These are phyloP conservation scores for Setaria viridis DNA, from an alignment of 202 grass and related monocot species.

Conservation along the genomic window DNA sequence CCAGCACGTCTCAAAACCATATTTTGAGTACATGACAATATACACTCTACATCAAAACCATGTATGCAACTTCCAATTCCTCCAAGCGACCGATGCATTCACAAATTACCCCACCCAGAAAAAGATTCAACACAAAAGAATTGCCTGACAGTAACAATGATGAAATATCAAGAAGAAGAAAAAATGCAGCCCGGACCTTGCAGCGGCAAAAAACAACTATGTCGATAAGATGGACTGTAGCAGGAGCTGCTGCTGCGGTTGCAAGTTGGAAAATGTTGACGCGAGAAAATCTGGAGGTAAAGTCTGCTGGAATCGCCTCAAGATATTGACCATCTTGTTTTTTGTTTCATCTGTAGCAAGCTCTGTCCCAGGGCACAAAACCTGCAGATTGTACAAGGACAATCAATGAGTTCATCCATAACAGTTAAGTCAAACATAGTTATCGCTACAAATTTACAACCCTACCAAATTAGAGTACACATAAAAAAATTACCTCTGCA, in stretches of 20 bases:
- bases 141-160: slow-evolving; percentile 53
- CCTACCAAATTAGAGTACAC: not conserved
- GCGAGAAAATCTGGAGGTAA: slow-evolving; percentile 82
- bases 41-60: slow-evolving; percentile 69
- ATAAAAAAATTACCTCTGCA: slow-evolving; percentile 67
- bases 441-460: not conserved
- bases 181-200: slow-evolving; percentile 39
- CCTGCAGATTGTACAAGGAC: slow-evolving; percentile 43
- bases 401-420: slow-evolving; percentile 3
- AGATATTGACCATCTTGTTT: slow-evolving; percentile 64
- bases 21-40: slow-evolving; percentile 64
- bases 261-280: slow-evolving; percentile 75
- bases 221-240: slow-evolving; percentile 83
- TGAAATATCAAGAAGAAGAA: slow-evolving; percentile 42
- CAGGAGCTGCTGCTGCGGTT: slow-evolving; percentile 86
- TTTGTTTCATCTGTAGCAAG: slow-evolving; percentile 80
- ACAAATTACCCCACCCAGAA: slow-evolving; percentile 62
- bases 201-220: slow-evolving; percentile 44
- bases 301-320: slow-evolving; percentile 83
- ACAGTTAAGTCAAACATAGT: not conserved
- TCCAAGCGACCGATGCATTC: slow-evolving; percentile 59
- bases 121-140: slow-evolving; percentile 60
- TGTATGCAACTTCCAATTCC: slow-evolving; percentile 36
- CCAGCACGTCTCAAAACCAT: slow-evolving; percentile 54
- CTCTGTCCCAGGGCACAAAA: slow-evolving; percentile 67